Conservation (phyloP, 108 stramenopile genomes). For the Nitzschia putrida region DNA sequence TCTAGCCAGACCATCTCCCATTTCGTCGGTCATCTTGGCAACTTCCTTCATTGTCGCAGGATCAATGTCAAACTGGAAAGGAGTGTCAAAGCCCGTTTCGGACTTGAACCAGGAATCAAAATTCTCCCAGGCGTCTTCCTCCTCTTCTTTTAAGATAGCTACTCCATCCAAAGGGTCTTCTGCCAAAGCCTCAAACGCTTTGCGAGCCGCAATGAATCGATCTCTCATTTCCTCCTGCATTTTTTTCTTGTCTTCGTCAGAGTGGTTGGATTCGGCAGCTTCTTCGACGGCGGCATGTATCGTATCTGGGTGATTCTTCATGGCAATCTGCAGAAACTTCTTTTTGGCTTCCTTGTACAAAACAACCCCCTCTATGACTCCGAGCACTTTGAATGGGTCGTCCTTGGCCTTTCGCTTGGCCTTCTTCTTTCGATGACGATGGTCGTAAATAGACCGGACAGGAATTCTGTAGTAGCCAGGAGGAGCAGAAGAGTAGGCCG, state of each 20-base stretch:
- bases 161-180: slow-evolving; percentile 61
- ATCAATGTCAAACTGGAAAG: slow-evolving; percentile 76
- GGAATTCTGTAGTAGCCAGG: too few relatives aligned
- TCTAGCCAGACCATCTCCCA: slow-evolving; percentile 72
- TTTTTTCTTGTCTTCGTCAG: slow-evolving; percentile 31
- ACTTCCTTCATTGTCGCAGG: slow-evolving; percentile 83
- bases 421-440: slow-evolving; percentile 13
- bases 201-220: slow-evolving; percentile 66
- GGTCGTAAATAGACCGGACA: slow-evolving; percentile 12
- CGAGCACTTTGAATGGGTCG: slow-evolving; percentile 57
- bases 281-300: slow-evolving; percentile 9
- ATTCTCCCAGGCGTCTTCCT: slow-evolving; percentile 49
- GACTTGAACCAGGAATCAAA: slow-evolving; percentile 77
- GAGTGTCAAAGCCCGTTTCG: slow-evolving; percentile 73
- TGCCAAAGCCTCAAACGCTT: slow-evolving; percentile 66
- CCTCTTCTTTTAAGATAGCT: slow-evolving; percentile 44
- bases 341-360: slow-evolving; percentile 69
- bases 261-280: neutral
- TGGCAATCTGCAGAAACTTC: slow-evolving; percentile 81
- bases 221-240: slow-evolving; percentile 46
- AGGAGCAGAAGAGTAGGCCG: too few relatives aligned
- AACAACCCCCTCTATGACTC: slow-evolving; percentile 31
- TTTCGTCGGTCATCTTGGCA: slow-evolving; percentile 67
- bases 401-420: slow-evolving; percentile 12
- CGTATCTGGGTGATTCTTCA: slow-evolving; percentile 84